Conservation (phyloP, 1,139 yeast species). For the Hemisphaericaspora subhashii region DNA sequence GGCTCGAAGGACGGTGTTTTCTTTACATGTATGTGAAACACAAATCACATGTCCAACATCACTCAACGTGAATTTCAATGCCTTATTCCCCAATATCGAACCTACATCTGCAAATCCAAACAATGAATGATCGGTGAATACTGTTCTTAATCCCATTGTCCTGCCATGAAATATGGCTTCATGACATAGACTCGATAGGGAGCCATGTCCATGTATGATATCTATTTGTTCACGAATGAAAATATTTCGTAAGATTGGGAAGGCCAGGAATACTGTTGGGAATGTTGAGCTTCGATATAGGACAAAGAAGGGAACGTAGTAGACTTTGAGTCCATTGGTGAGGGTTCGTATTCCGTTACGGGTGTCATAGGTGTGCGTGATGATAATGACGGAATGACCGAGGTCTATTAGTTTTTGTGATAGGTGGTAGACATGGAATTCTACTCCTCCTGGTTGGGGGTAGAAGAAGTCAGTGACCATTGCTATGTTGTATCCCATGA, state of each 20-base stretch:
- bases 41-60: constrained; percentile 93
- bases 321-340: constrained; percentile 90
- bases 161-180: constrained; percentile 90
- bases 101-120: constrained; percentile 91
- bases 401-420: constrained; percentile 73
- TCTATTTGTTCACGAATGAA: constrained; percentile 82
- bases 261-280: constrained; percentile 86
- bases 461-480: constrained; percentile 98
- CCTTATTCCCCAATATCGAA: constrained; percentile 82
- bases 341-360: constrained; percentile 79
- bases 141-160: constrained; percentile 89
- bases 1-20: constrained; percentile 88
- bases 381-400: constrained; percentile 89
- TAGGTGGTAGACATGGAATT: constrained; percentile 85
- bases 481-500: constrained; percentile 45
- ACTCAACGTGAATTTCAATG: constrained; percentile 77
- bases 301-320: constrained; percentile 81
- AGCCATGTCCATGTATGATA: constrained; percentile 94
- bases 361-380: constrained; percentile 86
- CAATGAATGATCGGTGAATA: constrained; percentile 92
- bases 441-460: constrained; percentile 99
- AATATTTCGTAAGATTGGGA: constrained; percentile 83
- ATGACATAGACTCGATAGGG: constrained; percentile 80
- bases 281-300: constrained; percentile 80
- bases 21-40: constrained; percentile 96